Base-by-base conservation (phyloP, 208 protist species). In the Trypanosoma mega region DNA sequence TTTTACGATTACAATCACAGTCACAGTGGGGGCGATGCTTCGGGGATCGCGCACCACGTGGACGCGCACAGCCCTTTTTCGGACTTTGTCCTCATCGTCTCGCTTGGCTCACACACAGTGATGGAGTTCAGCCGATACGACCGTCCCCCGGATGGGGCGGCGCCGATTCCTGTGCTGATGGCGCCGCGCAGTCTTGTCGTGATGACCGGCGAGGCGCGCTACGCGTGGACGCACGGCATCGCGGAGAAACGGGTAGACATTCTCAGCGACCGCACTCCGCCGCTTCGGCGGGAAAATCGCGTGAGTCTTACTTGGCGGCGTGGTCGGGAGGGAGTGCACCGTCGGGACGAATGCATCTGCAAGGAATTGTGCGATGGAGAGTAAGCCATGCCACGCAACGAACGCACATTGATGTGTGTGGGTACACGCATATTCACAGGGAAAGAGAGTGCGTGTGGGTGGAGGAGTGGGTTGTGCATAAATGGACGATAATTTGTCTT, bases 221-320 rank as follows among this genome's bases (percentile, higher is more conserved):
- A 93, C 58, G 75, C 59, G 37, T 93, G 86, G 86, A 87, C 74
- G 14, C 86, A 93, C 74, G 63, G 73, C 36, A 93, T 93, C 53
- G 67, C 78, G 4, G 86, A 87, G 57, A 78, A 73, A 30, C 68
- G 72, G 9, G 84, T 80, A 0, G 86, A 93, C 68, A 80, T 78
- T 48, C 21, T 93, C 18, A 80, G 64, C 21, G 86, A 93, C 53
- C 49, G 50, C 9, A 26, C 78, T 36, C 80, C 81, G 0, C 76
- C 74, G 14, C 43, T 80, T 11, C 63, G 31, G 5, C 73, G 86
- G 2, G 72, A 67, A 1, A 57, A 81, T 43, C 74, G 86, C 1
- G 39, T 93, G 30, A 93, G 86, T 39, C 63, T 93, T 11, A 93
- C 86, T 16, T 93, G 86, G 86, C 68, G 86, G 0, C 45, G 69